Evolutionary conservation across 176 grass and related monocot species (phyloP).

Genomic region (Carex kokanica): DNA sequence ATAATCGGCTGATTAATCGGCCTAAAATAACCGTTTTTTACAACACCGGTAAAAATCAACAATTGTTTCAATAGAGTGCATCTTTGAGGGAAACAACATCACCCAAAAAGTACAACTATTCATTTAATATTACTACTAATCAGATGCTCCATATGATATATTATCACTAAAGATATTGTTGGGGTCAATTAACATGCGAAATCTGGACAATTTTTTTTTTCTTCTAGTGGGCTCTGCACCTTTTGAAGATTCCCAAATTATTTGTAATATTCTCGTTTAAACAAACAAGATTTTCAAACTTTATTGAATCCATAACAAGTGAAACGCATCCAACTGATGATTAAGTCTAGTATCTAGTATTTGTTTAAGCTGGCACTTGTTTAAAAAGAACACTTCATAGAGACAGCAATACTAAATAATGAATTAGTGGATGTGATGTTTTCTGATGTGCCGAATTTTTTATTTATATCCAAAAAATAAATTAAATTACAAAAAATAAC

Average conservation of each 20-base stretch:
- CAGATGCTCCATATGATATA: not conserved
- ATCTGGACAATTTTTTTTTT: conserved; percentile 21
- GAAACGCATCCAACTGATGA: conserved; percentile 38
- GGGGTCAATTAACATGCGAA: not conserved
- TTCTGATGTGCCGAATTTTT: conserved; percentile 6
- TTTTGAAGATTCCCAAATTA: conserved; percentile 38
- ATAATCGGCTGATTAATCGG: too few relatives aligned
- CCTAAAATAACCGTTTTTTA: too few relatives aligned
- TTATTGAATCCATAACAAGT: conserved; percentile 16
- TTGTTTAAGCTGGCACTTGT: conserved; percentile 37
- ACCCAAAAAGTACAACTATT: not conserved
- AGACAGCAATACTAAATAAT: conserved; percentile 29
- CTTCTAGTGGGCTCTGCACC: conserved; percentile 31
- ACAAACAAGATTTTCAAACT: conserved; percentile 24
- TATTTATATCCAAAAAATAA: too few relatives aligned
- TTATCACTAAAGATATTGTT: not conserved
- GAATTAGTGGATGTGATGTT: not conserved
- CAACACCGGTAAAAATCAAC: not conserved
- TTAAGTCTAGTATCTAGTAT: conserved; percentile 40
- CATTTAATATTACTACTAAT: conserved; percentile 3
- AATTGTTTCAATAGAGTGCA: conserved; percentile 12
- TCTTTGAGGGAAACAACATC: not conserved
- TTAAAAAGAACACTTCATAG: conserved; percentile 33
- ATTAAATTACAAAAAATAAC: too few relatives aligned
- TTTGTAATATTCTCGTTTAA: conserved; percentile 29